These are phyloP conservation scores for Prunus armeniaca DNA, from an alignment of 306 rosid genomes.

Conservation along the genomic window DNA sequence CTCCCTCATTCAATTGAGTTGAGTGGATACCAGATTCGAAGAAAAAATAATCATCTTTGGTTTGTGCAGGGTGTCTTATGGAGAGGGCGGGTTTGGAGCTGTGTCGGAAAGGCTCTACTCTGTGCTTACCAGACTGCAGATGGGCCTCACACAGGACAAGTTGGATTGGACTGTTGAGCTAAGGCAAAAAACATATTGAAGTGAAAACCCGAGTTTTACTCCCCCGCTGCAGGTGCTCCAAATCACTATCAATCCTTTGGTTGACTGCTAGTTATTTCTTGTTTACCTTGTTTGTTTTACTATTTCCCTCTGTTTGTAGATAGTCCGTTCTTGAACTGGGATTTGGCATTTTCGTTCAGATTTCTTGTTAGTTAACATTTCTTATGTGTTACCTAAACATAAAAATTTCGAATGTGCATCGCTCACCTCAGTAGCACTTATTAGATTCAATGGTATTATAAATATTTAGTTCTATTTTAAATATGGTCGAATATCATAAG, in stretches of 20 bases:
- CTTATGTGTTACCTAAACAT: too few species aligned
- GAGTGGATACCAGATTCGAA: background rate
- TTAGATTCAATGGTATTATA: too few species aligned
- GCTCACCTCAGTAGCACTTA: background rate
- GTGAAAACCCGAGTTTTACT: background rate
- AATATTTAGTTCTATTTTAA: too few species aligned
- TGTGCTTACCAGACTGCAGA: conserved; percentile 80
- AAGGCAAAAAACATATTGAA: conserved; percentile 28
- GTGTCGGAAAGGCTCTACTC: conserved; percentile 81
- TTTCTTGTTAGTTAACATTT: too few species aligned
- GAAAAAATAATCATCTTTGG: conserved; percentile 3
- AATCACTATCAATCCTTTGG: background rate
- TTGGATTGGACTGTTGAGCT: conserved; percentile 91
- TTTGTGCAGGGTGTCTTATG: conserved; percentile 59
- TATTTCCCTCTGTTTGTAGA: conserved; percentile 2
- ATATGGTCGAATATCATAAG: too few species aligned
- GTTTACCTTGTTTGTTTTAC: background rate
- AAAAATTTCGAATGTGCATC: background rate
- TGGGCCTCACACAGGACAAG: conserved; percentile 82
- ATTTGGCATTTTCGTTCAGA: background rate
- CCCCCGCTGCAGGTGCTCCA: background rate
- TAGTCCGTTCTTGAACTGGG: background rate
- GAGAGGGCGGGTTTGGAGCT: conserved; percentile 57
- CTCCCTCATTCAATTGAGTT: background rate
- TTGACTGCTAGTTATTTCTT: background rate